phyloP scores from a whole-genome alignment of 345 rosid species.

The Citrus sinensis region DNA sequence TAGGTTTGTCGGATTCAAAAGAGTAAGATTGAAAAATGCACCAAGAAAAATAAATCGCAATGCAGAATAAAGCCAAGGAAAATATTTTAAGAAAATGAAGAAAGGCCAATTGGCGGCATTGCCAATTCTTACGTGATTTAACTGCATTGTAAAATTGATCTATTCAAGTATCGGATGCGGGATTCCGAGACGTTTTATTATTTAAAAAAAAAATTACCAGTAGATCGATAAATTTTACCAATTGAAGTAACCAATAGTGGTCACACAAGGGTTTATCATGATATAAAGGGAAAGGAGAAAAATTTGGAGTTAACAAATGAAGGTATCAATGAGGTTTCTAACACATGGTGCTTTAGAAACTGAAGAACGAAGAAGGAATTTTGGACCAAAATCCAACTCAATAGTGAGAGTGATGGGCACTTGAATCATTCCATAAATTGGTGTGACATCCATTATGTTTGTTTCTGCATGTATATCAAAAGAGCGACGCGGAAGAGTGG shows the following conservation, averaged over 20 bases:
- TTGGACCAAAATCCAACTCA: slow-evolving; percentile 25
- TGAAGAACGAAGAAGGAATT: slow-evolving; percentile 6
- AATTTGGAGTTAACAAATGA: neutral
- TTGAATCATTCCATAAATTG: neutral
- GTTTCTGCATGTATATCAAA: neutral
- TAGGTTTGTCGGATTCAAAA: neutral
- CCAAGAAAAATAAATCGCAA: neutral
- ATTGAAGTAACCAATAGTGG: neutral
- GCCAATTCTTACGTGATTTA: neutral
- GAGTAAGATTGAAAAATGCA: slow-evolving; percentile 3
- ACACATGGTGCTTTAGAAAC: neutral
- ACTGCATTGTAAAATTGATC: neutral
- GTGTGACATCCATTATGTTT: neutral
- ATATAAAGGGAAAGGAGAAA: neutral
- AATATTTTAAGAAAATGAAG: neutral
- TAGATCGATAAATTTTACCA: neutral
- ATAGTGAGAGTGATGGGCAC: slow-evolving; percentile 19
- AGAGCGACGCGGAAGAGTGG: slow-evolving; percentile 34
- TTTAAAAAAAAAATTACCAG: too few species aligned
- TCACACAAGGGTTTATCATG: neutral
- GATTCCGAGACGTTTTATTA: too few species aligned
- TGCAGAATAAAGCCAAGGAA: neutral
- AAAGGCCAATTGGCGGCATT: neutral
- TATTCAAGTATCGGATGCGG: neutral
- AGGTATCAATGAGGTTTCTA: neutral